Evolutionary conservation across 306 rosid species (phyloP).

Genomic region (Bauhinia variegata): DNA sequence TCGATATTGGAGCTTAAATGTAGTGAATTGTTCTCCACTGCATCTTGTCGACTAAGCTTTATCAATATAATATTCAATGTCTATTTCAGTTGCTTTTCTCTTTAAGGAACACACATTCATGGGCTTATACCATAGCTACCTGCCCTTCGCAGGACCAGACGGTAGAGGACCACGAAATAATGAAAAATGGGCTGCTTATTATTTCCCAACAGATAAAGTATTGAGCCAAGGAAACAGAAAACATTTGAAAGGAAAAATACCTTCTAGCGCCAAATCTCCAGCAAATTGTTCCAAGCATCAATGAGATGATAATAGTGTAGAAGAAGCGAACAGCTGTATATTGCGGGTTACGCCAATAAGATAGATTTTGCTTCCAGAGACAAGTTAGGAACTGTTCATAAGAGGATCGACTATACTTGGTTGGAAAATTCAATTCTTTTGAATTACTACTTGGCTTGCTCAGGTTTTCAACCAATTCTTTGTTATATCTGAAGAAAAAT

Average conservation of each 20-base stretch:
- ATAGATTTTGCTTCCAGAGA: constrained; percentile 96
- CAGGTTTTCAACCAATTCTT: constrained; percentile 73
- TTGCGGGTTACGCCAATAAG: constrained; percentile 96
- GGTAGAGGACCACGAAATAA: constrained; percentile 14
- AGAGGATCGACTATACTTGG: constrained; percentile 76
- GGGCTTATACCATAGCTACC: constrained; percentile 3
- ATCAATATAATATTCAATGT: background rate
- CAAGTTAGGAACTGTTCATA: constrained; percentile 90
- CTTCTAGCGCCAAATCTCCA: constrained; percentile 94
- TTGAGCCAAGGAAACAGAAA: too few species aligned
- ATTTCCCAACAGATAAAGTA: background rate
- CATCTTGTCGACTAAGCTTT: constrained; percentile 11
- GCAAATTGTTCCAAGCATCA: constrained; percentile 94
- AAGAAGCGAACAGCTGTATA: constrained; percentile 96
- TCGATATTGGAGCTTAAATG: background rate
- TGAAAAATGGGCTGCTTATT: background rate
- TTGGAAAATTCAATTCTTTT: constrained; percentile 77
- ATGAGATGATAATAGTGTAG: constrained; percentile 85
- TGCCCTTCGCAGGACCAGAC: too few species aligned
- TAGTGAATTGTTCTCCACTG: constrained; percentile 16
- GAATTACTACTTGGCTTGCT: constrained; percentile 70
- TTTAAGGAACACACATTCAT: background rate
- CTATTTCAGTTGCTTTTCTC: constrained; percentile 5
- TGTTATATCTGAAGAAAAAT: constrained; percentile 60
- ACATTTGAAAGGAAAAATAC: constrained; percentile 39